A percentile compares a stretch with the other conserved stretches of the same genome.
Evolutionary conservation across 2,329 filamentous ascomycete species (phyloP).

Genomic region (Chaetothyriales sp.): DNA sequence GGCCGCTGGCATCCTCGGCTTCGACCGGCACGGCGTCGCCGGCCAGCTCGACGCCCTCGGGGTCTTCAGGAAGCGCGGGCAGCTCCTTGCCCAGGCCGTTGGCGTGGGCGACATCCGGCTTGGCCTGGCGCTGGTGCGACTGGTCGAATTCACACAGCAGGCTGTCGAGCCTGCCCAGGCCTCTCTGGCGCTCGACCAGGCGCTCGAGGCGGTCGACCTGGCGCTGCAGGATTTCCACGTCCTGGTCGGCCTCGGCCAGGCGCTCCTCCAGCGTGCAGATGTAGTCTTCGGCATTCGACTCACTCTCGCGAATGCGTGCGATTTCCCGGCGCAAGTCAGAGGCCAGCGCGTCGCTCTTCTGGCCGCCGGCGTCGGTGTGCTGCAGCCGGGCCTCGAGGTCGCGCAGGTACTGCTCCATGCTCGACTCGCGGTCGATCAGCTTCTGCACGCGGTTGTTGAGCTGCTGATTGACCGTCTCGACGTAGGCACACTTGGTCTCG

Average conservation of each 20-base stretch:
- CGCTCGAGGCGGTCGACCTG: constrained; percentile 90
- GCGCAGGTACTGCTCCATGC: constrained; percentile 83
- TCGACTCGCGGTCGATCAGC: constrained; percentile 76
- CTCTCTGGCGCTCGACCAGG: constrained; percentile 87
- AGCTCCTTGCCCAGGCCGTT: constrained; percentile 17
- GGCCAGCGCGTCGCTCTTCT: constrained; percentile 78
- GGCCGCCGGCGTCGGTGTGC: constrained; percentile 78
- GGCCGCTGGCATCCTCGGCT: no score
- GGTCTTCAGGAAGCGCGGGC: constrained; percentile 31
- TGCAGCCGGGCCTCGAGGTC: constrained; percentile 85
- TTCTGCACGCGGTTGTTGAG: constrained; percentile 85
- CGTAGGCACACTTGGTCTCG: constrained; percentile 83
- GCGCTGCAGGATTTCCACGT: constrained; percentile 90
- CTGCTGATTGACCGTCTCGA: constrained; percentile 83
- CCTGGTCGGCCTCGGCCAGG: constrained; percentile 87
- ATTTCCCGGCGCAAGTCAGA: constrained; percentile 85
- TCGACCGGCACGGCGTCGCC: no score
- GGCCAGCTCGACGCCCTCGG: constrained; percentile 28
- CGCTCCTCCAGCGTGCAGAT: constrained; percentile 94
- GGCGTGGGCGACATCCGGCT: no score
- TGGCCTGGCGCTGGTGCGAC: constrained; percentile 50
- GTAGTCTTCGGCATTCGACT: constrained; percentile 84
- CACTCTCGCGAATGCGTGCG: constrained; percentile 72
- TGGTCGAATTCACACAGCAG: constrained; percentile 81
- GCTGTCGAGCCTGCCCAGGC: constrained; percentile 85